Evolutionary conservation across 495 filamentous ascomycete genomes (phyloP).

Genomic region (Friedmanniomyces simplex): DNA sequence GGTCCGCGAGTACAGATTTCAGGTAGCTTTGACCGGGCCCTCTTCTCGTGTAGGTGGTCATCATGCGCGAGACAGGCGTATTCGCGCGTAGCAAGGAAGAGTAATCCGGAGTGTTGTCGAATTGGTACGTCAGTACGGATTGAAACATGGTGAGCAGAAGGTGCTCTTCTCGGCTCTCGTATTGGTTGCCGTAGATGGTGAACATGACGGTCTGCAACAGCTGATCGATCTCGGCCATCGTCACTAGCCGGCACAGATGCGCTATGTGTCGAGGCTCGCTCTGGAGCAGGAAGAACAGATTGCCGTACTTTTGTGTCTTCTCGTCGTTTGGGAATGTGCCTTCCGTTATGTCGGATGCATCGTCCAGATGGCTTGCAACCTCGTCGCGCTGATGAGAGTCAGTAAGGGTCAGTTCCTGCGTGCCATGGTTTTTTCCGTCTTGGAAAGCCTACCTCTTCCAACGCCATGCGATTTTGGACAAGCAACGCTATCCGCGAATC

Average conservation of each 20-base stretch:
- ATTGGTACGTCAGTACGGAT: slow-evolving; percentile 96
- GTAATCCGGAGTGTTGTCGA: slow-evolving; percentile 98
- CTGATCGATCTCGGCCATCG: slow-evolving; percentile 96
- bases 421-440: background rate
- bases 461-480: slow-evolving; percentile 96
- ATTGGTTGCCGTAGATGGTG: slow-evolving; percentile 99
- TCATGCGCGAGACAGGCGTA: slow-evolving; percentile 97
- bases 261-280: slow-evolving; percentile 95
- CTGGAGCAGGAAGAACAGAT: slow-evolving; percentile 92
- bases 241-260: slow-evolving; percentile 88
- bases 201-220: slow-evolving; percentile 99
- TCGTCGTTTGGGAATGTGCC: slow-evolving; percentile 96
- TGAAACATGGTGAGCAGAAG: slow-evolving; percentile 98
- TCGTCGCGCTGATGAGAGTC: slow-evolving; percentile 74
- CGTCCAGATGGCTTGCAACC: slow-evolving; percentile 91
- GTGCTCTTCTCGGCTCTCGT: slow-evolving; percentile 98
- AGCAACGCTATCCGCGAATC: slow-evolving; percentile 94
- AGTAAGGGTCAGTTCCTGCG: slow-evolving; percentile 7
- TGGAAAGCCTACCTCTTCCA: slow-evolving; percentile 68
- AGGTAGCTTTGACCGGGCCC: slow-evolving; percentile 95
- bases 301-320: slow-evolving; percentile 97
- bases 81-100: slow-evolving; percentile 95
- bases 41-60: slow-evolving; percentile 97
- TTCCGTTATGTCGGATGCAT: slow-evolving; percentile 79
- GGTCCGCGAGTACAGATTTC: slow-evolving; percentile 77